Evolutionary conservation across 1,284 basidiomycete species (phyloP), one percentile per base, ranked within the genome.

Genomic region (Microbotryum lychnidis-dioicae): DNA sequence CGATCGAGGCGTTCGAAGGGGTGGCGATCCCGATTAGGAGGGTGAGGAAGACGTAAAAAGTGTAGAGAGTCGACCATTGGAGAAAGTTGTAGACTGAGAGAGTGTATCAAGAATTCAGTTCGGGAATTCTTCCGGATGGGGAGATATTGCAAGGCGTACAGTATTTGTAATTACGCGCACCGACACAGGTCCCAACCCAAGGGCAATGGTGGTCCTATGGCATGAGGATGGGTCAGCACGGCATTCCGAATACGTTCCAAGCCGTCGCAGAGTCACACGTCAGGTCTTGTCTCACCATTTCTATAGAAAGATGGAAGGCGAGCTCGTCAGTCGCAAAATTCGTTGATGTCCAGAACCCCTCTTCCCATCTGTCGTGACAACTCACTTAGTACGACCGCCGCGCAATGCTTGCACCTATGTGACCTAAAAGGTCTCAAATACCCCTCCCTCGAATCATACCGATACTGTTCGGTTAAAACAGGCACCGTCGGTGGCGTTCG

Each of bases 111-210:
- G n/a, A 29, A 58, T 56, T 55, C 21, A 60, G 53, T 25, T 27
- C 50, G 27, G 49, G 23, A 49, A 46, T 55, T 31, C 55, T 52
- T 47, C 59, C 55, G 25, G 56, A 58, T 10, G 6, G 37, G 3
- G 8, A 18, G 37, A 42, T 42, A 18, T 6, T 42, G 37, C 37
- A 14, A 14, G 44, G 51, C 56, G 25, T 25, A 68, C 69, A 72
- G 54, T 67, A 72, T 46, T 86, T 87, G 68, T 89, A 84, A 73
- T 91, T 91, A 52, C 81, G 79, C 4, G 87, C 87, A 12, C 88
- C 88, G 9, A 90, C 87, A 70, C 87, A 90, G 68, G 87, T 86
- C 31, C 87, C 87, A 55, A 90, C 84, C 87, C 87, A 76, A 20
- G 75, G 75, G 50, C 66, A 59, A 59, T 64, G 53, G 56, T 66